Evolutionary conservation across 164 flowering plant genomes (phyloP).

Genomic region (grape (Vitis vinifera)): ASM3070453v1 NC_081821.1:2568001-2568500

Average conservation of each 20-base stretch:
- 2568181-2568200: neutral
- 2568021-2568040: neutral
- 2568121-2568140: neutral
- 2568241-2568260: slow-evolving; percentile 77
- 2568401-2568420: neutral
- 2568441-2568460: neutral
- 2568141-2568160: neutral
- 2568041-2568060: neutral
- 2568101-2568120: neutral
- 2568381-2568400: slow-evolving; percentile 72
- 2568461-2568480: neutral
- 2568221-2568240: slow-evolving; percentile 74
- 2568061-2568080: neutral
- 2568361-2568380: slow-evolving; percentile 66
- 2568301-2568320: slow-evolving; percentile 34
- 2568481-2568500: neutral
- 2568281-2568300: slow-evolving; percentile 42
- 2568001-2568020: neutral
- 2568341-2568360: slow-evolving; percentile 44
- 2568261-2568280: slow-evolving; percentile 50
- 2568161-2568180: neutral
- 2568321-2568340: slow-evolving; percentile 39
- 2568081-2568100: neutral
- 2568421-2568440: neutral
- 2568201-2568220: neutral